Base-by-base conservation (phyloP, 2,329 filamentous ascomycete species). In the Meredithiella fracta region DNA sequence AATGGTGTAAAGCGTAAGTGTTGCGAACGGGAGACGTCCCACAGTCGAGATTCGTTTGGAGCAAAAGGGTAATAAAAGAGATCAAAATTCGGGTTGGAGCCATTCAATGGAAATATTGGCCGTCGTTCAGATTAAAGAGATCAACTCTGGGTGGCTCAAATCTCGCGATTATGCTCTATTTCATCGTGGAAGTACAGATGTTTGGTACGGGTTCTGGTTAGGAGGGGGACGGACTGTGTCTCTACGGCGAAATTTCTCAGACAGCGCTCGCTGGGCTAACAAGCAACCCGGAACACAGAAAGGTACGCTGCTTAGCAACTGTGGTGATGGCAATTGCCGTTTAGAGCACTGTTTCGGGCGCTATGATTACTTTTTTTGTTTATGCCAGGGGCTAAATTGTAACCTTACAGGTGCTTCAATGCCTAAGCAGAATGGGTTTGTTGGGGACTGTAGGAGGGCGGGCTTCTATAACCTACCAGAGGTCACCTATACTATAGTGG, bases 341-440 rank as follows among this genome's bases (percentile, higher is more conserved):
- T 49, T 49, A 15, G 44, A 22, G 9, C 11, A 11, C 23, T 23
- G 22, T 25, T 49, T 49, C 8, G 44, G 44, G 22, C 17, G 23
- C 44, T 49, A 49, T 49, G 20, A 25, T 49, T 49, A 22, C 44
- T 22, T 49, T 49, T 49, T 49, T 49, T 7, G 44, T 1, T 26
- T 49, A 22, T 26, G 17, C 44, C 44, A 49, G 44, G 44, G 44
- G 44, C 44, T 23, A 49, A 49, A 49, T 49, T 49, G 44, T 25
- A n/a, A 49, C 23, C 44, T 49, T 49, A n/a, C 4, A 11, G 22
- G 22, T 49, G 20, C 23, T 23, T 8, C 9, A 14, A 49, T 20
- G 44, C 44, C 22, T 26, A 25, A 11, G 44, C 7, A 20, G 38
- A 20, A 4, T 20, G 4, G 38, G 5, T n/a, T 7, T 14, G 7